These are phyloP conservation scores for Plasmodiophora brassicae DNA, from an alignment of 208 protist genomes.

Conservation along the genomic window DNA sequence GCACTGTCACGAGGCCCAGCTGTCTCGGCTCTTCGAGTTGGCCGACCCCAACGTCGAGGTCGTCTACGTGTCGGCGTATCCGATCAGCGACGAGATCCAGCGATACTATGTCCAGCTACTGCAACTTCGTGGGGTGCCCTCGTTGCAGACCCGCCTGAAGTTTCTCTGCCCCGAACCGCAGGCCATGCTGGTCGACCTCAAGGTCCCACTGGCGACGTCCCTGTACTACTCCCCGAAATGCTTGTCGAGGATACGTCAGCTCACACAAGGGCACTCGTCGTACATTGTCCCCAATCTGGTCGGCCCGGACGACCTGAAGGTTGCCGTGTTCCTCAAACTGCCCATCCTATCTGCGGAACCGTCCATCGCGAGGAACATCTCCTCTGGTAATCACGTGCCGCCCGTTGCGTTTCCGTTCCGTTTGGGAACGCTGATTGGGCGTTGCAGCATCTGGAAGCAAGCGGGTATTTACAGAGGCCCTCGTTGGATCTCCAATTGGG, in stretches of 20 bases:
- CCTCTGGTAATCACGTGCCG: conserved; percentile 28
- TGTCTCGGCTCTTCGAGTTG: conserved; percentile 40
- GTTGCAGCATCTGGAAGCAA: conserved; percentile 8
- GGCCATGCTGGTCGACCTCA: neutral
- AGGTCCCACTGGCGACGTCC: neutral
- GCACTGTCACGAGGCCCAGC: conserved; percentile 2
- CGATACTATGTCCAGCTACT: conserved; percentile 39
- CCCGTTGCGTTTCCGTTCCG: neutral
- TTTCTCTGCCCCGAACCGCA: neutral
- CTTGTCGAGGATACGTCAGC: neutral
- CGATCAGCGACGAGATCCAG: conserved; percentile 35
- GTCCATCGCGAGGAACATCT: neutral
- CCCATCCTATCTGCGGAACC: conserved; percentile 29
- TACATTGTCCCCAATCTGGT: conserved; percentile 20
- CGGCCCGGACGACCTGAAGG: conserved; percentile 27
- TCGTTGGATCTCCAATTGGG: conserved; percentile 38
- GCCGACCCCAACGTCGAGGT: conserved; percentile 43
- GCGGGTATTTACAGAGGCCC: conserved; percentile 2
- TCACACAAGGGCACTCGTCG: neutral
- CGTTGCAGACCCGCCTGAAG: neutral
- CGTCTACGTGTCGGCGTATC: conserved; percentile 37
- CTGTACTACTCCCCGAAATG: conserved; percentile 16
- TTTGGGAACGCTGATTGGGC: neutral
- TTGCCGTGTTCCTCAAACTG: neutral
- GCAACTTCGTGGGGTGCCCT: neutral